Evolutionary conservation across 164 flowering plant species (phyloP).

Genomic region (Vitis rotundifolia): DNA sequence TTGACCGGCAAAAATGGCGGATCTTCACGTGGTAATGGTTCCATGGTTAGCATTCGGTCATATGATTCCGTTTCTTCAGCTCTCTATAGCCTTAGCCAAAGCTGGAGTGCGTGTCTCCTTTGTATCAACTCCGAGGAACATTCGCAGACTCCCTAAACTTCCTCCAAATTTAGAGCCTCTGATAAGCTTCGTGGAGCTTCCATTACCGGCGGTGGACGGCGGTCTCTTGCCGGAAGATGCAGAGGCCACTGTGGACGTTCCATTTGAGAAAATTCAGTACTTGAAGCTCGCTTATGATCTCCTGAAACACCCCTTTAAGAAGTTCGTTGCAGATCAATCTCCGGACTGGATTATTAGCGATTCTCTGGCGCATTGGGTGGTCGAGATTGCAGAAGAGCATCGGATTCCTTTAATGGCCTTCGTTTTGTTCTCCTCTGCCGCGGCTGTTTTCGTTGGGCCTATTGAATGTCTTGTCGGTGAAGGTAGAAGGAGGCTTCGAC

Average conservation of each 20-base stretch:
- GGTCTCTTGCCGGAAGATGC: conserved; percentile 26
- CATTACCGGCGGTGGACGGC: conserved; percentile 26
- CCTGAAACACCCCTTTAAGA: conserved; percentile 24
- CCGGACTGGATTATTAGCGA: conserved; percentile 38
- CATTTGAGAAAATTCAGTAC: conserved; percentile 20
- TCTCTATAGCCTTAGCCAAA: conserved; percentile 28
- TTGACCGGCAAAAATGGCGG: too few species aligned
- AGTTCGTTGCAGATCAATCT: conserved; percentile 9
- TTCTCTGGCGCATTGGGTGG: conserved; percentile 27
- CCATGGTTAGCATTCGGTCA: conserved; percentile 51
- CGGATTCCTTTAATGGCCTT: conserved; percentile 5
- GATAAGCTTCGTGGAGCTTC: conserved; percentile 27
- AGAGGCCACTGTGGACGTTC: conserved; percentile 47
- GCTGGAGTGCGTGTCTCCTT: conserved; percentile 27
- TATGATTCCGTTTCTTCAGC: conserved; percentile 32
- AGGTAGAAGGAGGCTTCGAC: background rate
- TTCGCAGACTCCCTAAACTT: conserved; percentile 40
- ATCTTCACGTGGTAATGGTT: conserved; percentile 29
- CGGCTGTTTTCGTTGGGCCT: conserved; percentile 9
- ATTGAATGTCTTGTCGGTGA: conserved; percentile 16
- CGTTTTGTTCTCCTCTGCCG: conserved; percentile 12
- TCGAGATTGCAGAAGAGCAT: conserved; percentile 15
- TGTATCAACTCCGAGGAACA: conserved; percentile 36
- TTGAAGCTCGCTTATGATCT: conserved; percentile 41
- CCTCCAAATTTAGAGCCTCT: conserved; percentile 22